phyloP scores from a whole-genome alignment of 1,284 basidiomycete species.

The Apiotrichum laibachii region DNA sequence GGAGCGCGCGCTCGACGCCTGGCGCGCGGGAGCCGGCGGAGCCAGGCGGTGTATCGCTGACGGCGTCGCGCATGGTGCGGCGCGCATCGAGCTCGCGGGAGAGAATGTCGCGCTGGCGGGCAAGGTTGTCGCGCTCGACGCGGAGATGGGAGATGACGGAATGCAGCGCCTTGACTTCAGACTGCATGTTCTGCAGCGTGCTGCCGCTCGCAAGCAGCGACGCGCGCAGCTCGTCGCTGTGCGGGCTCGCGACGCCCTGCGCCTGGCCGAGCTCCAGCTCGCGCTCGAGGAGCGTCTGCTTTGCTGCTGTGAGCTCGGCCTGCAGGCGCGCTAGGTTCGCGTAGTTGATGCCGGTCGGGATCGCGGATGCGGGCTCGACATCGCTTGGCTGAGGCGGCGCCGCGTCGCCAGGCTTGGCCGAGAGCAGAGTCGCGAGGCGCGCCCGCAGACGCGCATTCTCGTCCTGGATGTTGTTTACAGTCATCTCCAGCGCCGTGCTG shows the following conservation, averaged over 20 bases:
- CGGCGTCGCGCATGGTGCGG: constrained; percentile 17
- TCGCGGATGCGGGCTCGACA: neutral
- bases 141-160: constrained; percentile 29
- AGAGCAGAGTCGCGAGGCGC: constrained; percentile 31
- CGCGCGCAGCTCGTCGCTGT: constrained; percentile 18
- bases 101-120: constrained; percentile 26
- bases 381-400: neutral
- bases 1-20: constrained; percentile 37
- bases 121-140: constrained; percentile 31
- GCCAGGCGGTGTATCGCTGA: constrained; percentile 1
- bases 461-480: constrained; percentile 39
- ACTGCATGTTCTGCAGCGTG: constrained; percentile 13
- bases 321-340: constrained; percentile 29
- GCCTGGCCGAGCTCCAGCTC: constrained; percentile 24
- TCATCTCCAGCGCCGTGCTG: constrained; percentile 40
- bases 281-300: constrained; percentile 24
- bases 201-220: constrained; percentile 14
- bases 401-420: constrained; percentile 12
- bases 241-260: constrained; percentile 2
- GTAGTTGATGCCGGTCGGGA: constrained; percentile 27
- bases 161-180: constrained; percentile 35
- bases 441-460: constrained; percentile 43
- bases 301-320: constrained; percentile 27
- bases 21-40: constrained; percentile 8
- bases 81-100: constrained; percentile 32